Percentiles rank a stretch among this genome's conserved stretches.
Evolutionary conservation across 345 rosid genomes (phyloP).

Genomic region (Firmiana major): DNA sequence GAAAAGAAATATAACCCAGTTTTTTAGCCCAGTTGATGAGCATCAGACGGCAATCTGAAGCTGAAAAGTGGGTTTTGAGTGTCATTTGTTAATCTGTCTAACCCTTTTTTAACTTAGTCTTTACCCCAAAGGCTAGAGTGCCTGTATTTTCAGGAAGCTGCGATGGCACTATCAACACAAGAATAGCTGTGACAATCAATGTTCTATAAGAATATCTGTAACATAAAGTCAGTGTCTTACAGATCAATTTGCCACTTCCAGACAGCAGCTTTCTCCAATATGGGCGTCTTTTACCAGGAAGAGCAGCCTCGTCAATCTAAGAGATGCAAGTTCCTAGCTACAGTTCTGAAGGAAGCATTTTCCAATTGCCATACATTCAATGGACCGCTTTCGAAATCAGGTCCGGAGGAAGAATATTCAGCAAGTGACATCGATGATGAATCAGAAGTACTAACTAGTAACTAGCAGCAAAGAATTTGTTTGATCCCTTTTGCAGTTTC

Average conservation of each 20-base stretch:
- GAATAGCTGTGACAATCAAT: no score
- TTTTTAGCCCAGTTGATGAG: not conserved
- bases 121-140: conserved; percentile 51
- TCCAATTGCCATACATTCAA: conserved; percentile 39
- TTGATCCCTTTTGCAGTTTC: not conserved
- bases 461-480: not conserved
- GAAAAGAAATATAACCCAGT: conserved; percentile 8
- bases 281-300: conserved; percentile 59
- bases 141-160: conserved; percentile 35
- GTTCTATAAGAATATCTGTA: conserved; percentile 6
- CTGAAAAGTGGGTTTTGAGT: conserved; percentile 8
- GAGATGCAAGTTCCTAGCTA: conserved; percentile 45
- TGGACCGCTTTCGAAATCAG: conserved; percentile 31
- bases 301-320: conserved; percentile 33
- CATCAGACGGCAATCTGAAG: not conserved
- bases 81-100: conserved; percentile 29
- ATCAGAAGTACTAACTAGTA: conserved; percentile 37
- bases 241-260: conserved; percentile 6
- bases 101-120: conserved; percentile 38
- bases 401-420: conserved; percentile 34
- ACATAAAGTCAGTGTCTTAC: conserved; percentile 1
- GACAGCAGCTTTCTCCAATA: conserved; percentile 14
- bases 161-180: conserved; percentile 35
- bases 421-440: conserved; percentile 39
- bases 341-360: conserved; percentile 51